Conservation (phyloP, 371 early-diverging fungal species). For the Mortierella sp. region DNA sequence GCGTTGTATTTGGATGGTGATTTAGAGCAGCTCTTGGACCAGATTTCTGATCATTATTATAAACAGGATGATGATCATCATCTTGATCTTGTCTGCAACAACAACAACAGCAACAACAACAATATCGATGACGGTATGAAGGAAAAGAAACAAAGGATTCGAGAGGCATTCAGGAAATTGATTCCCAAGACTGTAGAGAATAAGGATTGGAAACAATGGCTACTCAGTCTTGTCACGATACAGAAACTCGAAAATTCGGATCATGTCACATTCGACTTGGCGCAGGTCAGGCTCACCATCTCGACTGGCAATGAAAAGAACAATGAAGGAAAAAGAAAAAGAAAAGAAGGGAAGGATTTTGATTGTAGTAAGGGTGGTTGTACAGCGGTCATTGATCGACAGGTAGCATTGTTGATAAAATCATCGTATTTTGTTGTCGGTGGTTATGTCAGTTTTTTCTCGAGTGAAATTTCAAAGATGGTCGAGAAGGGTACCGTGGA, state of each 20-base stretch:
- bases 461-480: not conserved
- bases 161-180: not conserved
- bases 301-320: not conserved
- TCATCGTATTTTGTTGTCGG: not conserved
- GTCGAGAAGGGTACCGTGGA: not conserved
- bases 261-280: conserved; percentile 10
- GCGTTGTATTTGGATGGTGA: conserved; percentile 1
- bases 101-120: not conserved
- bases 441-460: not conserved
- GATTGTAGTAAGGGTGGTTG: not conserved
- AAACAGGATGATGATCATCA: not conserved
- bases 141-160: not conserved
- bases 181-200: conserved; percentile 9
- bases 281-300: conserved; percentile 15
- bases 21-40: conserved; percentile 15
- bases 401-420: not conserved
- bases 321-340: not conserved
- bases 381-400: not conserved
- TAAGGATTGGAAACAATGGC: conserved; percentile 3
- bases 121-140: not conserved
- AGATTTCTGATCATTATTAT: conserved; percentile 14
- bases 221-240: conserved; percentile 17
- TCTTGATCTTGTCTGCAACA: not conserved
- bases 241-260: not conserved
- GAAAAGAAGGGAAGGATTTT: too few species aligned